Base-by-base conservation (phyloP, 2,329 filamentous ascomycete species). In the Aspergillus sp. region DNA sequence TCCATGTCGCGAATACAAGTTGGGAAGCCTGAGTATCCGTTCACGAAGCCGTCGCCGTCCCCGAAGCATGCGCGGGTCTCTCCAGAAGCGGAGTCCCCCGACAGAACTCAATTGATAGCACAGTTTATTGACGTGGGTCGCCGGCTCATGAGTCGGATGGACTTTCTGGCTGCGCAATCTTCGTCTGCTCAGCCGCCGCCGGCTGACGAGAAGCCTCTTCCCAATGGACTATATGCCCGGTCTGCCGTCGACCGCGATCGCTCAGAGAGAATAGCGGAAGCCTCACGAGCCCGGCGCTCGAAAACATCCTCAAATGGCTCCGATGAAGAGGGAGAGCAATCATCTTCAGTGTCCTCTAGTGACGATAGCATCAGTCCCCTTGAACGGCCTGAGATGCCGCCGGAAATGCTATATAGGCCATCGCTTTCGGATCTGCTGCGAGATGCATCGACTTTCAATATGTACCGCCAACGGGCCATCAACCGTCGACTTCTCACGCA, bases 341-440 rank as follows among this genome's bases (percentile, higher is more conserved):
- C 64, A 30, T 65, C 65, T 13, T 36, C 32, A 13, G 62, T 61
- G 15, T 62, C 63, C 13, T 67, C 67, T 2, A 64, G 68, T 19
- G 59, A 65, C 39, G 62, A 68, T 51, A 66, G 65, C 5, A 65
- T 68, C 39, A 68, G 65, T 44, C 62, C 60, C 11, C 64, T 75
- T 51, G 70, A 66, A 32, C 71, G 70, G 60, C 62, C 64, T 27
- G 64, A 70, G 32, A 57, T 70, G n/a, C 71, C 74, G 0, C 69
- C 71, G 1, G 75, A 78, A 57, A 73, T 81, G 64, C 70, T 80
- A 13, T 82, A 81, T 61, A 76, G 76, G 48, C 82, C 80, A 8
- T 81, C 82, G 13, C 75, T 83, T 49, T 82, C 81, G 7, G 80
- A 82, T 61, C 70, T 84, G 65, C 70, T 81, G 52, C 77, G 79